phyloP scores from a whole-genome alignment of 805 yeast genomes.

The Yamadazyma phyllophila region DNA sequence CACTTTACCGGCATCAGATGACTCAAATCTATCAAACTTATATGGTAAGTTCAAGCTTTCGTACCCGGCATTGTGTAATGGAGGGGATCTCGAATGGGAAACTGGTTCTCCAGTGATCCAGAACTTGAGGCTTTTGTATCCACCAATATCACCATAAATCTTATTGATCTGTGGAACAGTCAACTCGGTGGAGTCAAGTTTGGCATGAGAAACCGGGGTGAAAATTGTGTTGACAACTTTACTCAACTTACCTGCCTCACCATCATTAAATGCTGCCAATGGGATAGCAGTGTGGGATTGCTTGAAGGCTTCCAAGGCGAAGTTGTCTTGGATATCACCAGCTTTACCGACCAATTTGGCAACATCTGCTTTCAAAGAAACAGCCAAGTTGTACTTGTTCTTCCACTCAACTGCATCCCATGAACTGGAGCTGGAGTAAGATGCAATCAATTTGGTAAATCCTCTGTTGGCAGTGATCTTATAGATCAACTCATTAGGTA shows the following conservation, averaged over 20 bases:
- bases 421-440: constrained; percentile 56
- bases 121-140: constrained; percentile 54
- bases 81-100: constrained; percentile 85
- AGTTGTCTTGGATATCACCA: constrained; percentile 59
- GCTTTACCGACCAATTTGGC: constrained; percentile 87
- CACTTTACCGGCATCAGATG: constrained; percentile 59
- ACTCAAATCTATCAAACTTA: constrained; percentile 62
- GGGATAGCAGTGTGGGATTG: constrained; percentile 53
- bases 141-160: constrained; percentile 59
- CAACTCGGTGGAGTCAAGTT: constrained; percentile 60
- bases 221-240: constrained; percentile 70
- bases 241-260: constrained; percentile 71
- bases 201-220: constrained; percentile 80
- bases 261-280: constrained; percentile 81
- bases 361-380: constrained; percentile 62
- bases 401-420: constrained; percentile 80
- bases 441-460: constrained; percentile 72
- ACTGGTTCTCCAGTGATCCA: constrained; percentile 82
- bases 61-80: constrained; percentile 79
- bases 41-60: constrained; percentile 75
- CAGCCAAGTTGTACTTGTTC: constrained; percentile 65
- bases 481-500: constrained; percentile 55
- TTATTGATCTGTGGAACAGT: constrained; percentile 63
- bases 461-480: constrained; percentile 52
- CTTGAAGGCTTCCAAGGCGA: constrained; percentile 69